These are phyloP conservation scores for Pleurotus salmoneostramineus DNA, from an alignment of 768 basidiomycete genomes.

Conservation along the genomic window DNA sequence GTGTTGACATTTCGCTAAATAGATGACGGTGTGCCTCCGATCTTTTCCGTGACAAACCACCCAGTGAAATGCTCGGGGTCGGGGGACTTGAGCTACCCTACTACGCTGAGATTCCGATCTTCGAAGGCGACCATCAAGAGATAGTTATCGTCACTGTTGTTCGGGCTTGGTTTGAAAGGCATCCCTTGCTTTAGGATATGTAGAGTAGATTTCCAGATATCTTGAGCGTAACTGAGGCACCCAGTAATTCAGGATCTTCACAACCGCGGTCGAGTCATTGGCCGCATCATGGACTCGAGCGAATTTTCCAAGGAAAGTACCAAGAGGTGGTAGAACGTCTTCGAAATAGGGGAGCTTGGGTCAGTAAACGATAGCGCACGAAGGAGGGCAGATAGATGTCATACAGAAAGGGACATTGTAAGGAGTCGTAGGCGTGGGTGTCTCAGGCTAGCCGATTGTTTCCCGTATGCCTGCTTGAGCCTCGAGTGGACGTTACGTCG, in stretches of 20 bases:
- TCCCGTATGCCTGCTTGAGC: no score
- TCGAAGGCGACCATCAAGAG: background rate
- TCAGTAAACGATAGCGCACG: background rate
- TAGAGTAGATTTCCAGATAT: background rate
- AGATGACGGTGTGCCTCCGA: background rate
- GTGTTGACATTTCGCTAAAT: no score
- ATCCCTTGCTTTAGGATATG: background rate
- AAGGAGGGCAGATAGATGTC: background rate
- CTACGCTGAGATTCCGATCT: background rate
- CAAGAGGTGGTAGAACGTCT: background rate
- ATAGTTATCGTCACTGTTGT: background rate
- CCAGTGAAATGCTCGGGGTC: background rate
- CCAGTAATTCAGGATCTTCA: background rate
- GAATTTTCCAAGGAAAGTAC: background rate
- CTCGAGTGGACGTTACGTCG: no score
- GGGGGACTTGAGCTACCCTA: background rate
- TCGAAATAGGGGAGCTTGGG: background rate
- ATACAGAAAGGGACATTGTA: background rate
- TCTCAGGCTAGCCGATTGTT: no score
- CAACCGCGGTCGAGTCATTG: background rate
- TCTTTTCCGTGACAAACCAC: background rate
- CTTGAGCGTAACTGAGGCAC: background rate
- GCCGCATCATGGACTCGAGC: background rate
- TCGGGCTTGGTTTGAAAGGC: background rate
- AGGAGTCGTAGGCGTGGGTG: background rate